These are phyloP conservation scores for Ogataea saltuana DNA, from an alignment of 805 yeast species.

Conservation along the genomic window DNA sequence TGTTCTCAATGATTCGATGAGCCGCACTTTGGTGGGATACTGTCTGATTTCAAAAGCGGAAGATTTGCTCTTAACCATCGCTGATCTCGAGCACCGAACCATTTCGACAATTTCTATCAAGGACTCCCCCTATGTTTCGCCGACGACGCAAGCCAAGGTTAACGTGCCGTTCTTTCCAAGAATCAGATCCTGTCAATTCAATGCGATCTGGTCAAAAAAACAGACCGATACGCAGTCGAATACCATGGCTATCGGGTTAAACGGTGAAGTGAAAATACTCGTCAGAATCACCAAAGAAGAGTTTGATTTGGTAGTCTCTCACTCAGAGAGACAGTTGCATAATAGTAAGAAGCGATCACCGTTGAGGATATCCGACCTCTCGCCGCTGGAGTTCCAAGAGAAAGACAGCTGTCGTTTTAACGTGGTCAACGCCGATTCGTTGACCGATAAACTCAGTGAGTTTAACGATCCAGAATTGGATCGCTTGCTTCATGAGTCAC, in stretches of 20 bases:
- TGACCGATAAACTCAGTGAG: constrained; percentile 15
- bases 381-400: constrained; percentile 10
- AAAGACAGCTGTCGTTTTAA: constrained; percentile 2
- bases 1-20: constrained; percentile 21
- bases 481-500: constrained; percentile 13
- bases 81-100: constrained; percentile 25
- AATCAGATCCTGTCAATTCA: constrained; percentile 29
- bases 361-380: constrained; percentile 11
- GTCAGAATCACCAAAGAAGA: constrained; percentile 10
- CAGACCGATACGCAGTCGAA: neutral
- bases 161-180: constrained; percentile 37
- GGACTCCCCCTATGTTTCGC: constrained; percentile 2
- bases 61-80: constrained; percentile 13
- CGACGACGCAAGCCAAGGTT: constrained; percentile 17
- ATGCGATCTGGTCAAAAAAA: constrained; percentile 35
- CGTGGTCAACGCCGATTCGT: constrained; percentile 21
- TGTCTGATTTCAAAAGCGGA: constrained; percentile 19
- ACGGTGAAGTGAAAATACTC: constrained; percentile 39
- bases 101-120: constrained; percentile 17
- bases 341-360: constrained; percentile 6
- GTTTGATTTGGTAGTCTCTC: constrained; percentile 7
- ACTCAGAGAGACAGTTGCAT: constrained; percentile 4
- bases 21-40: constrained; percentile 27
- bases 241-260: constrained; percentile 38
- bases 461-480: constrained; percentile 17